phyloP scores from a whole-genome alignment of 1,284 basidiomycete genomes.

The Melampsora larici-populina region DNA sequence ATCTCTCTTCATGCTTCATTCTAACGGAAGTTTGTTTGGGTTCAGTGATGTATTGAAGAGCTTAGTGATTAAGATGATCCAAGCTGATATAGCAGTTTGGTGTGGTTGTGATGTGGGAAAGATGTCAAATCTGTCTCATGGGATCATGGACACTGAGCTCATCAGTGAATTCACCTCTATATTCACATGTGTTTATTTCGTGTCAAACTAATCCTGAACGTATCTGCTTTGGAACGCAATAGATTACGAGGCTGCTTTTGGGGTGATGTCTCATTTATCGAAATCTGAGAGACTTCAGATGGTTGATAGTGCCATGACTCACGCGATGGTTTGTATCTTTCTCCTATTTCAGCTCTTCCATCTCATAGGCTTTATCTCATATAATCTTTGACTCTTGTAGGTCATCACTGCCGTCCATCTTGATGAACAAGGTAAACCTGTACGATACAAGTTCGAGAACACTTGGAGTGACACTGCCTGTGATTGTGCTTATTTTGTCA shows the following conservation, averaged over 20 bases:
- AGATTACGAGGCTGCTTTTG: slow-evolving; percentile 56
- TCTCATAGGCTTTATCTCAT: too few relatives aligned
- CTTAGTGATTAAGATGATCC: slow-evolving; percentile 59
- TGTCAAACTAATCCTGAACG: too few relatives aligned
- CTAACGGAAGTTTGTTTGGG: background rate
- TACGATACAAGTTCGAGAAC: slow-evolving; percentile 93
- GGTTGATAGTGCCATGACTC: slow-evolving; percentile 82
- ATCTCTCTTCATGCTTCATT: too few relatives aligned
- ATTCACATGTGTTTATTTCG: too few relatives aligned
- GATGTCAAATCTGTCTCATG: slow-evolving; percentile 55
- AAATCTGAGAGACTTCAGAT: slow-evolving; percentile 81
- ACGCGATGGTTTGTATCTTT: slow-evolving; percentile 61
- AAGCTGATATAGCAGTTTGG: slow-evolving; percentile 75
- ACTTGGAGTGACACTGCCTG: slow-evolving; percentile 80
- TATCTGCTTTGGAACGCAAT: too few relatives aligned
- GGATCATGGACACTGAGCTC: slow-evolving; percentile 80
- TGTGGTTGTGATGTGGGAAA: slow-evolving; percentile 67
- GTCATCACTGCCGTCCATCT: slow-evolving; percentile 89
- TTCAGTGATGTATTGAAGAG: slow-evolving; percentile 15
- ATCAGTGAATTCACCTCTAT: slow-evolving; percentile 59
- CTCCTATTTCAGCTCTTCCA: too few relatives aligned
- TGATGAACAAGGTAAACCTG: slow-evolving; percentile 68
- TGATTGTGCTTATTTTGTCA: slow-evolving; percentile 84
- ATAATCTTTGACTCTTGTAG: slow-evolving; percentile 56
- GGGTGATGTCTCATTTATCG: slow-evolving; percentile 62